phyloP scores from a whole-genome alignment of 352 stramenopile genomes.

The Pythium phragmiticola region DNA sequence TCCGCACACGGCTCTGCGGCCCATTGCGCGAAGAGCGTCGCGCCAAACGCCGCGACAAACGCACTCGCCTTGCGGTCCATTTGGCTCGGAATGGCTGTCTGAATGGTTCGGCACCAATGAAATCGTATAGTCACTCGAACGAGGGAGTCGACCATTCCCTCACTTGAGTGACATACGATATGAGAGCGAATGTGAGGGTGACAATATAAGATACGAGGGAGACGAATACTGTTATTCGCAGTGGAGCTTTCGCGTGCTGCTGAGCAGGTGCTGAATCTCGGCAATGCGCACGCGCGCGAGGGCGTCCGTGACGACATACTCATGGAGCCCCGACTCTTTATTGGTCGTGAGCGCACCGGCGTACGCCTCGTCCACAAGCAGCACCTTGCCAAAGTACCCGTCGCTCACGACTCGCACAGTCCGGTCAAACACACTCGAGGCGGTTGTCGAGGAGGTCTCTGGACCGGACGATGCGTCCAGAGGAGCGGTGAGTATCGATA shows the following conservation, averaged over 20 bases:
- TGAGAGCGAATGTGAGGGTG: neutral
- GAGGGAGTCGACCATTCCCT: neutral
- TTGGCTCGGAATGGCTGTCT: neutral
- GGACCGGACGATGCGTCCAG: too few relatives aligned
- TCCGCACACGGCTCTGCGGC: constrained; percentile 17
- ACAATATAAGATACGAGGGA: constrained; percentile 13
- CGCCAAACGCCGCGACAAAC: constrained; percentile 60
- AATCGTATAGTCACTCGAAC: too few relatives aligned
- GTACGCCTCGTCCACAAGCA: constrained; percentile 38
- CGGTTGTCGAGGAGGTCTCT: too few relatives aligned
- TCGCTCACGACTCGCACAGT: constrained; percentile 33
- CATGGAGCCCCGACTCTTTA: constrained; percentile 26
- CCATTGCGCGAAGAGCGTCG: constrained; percentile 61
- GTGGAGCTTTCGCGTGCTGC: constrained; percentile 41
- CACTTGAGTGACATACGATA: neutral
- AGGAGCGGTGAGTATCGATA: too few relatives aligned
- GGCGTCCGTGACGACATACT: constrained; percentile 43
- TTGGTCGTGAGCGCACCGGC: constrained; percentile 33
- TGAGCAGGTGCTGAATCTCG: constrained; percentile 53
- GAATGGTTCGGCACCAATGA: neutral
- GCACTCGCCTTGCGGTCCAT: constrained; percentile 35
- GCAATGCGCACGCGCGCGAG: constrained; percentile 47
- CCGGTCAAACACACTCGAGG: constrained; percentile 40
- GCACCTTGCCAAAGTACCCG: constrained; percentile 31
- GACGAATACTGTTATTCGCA: neutral